A percentile compares a stretch with the other conserved stretches of the same genome.
Evolutionary conservation across 2,329 filamentous ascomycete species (phyloP).

Genomic region (Alternaria angustiovoidea): DNA sequence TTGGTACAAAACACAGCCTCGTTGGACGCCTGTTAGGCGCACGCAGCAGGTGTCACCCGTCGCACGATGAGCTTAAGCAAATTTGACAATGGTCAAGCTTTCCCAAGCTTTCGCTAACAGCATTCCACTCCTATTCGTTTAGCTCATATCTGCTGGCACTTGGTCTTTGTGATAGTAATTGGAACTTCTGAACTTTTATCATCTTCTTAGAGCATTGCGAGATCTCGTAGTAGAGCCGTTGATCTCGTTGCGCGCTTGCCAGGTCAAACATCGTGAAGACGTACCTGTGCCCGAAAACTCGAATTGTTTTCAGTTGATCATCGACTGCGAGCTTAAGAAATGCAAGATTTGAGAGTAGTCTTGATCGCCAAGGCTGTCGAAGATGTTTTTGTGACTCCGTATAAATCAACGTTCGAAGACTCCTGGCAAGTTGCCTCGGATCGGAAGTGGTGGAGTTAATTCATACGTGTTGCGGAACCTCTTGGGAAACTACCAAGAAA

Average conservation of each 20-base stretch:
- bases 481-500: background rate
- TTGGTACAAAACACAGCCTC: constrained; percentile 5
- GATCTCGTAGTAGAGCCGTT: background rate
- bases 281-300: background rate
- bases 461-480: background rate
- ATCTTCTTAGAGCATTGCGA: background rate
- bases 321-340: background rate
- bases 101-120: background rate
- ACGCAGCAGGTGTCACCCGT: background rate
- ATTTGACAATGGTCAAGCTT: constrained; percentile 3
- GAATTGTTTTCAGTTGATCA: background rate
- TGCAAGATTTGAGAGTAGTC: background rate
- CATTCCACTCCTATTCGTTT: background rate
- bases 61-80: background rate
- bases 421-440: background rate
- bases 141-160: background rate
- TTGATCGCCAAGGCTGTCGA: background rate
- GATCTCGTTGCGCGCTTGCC: background rate
- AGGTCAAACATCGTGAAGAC: background rate
- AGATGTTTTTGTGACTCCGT: background rate
- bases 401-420: background rate
- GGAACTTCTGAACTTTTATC: background rate
- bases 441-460: background rate
- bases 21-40: background rate
- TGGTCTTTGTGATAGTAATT: background rate